phyloP scores from a whole-genome alignment of 345 rosid species.

The Citrus sp. region DNA sequence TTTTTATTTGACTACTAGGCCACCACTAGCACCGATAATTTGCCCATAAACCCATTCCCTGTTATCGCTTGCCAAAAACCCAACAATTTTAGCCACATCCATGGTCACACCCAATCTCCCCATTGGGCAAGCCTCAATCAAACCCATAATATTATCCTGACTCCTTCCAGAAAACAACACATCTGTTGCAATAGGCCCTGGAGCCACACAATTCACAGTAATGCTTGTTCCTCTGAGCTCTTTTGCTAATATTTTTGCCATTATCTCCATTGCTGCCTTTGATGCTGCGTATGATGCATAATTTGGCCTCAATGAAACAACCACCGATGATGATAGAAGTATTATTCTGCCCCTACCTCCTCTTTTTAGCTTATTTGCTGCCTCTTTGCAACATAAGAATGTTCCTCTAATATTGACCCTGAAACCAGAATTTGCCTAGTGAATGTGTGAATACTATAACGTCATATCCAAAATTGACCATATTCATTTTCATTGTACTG shows the following conservation, averaged over 20 bases:
- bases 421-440: not conserved
- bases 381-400: slow-evolving; percentile 43
- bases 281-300: slow-evolving; percentile 35
- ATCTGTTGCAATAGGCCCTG: slow-evolving; percentile 42
- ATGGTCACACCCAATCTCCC: slow-evolving; percentile 32
- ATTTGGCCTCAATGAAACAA: slow-evolving; percentile 26
- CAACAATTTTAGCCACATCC: slow-evolving; percentile 41
- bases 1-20: not conserved
- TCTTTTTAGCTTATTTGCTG: slow-evolving; percentile 28
- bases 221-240: slow-evolving; percentile 40
- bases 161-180: slow-evolving; percentile 38
- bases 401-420: slow-evolving; percentile 39
- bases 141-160: slow-evolving; percentile 27
- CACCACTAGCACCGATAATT: slow-evolving; percentile 35
- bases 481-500: too few relatives aligned
- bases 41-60: slow-evolving; percentile 46
- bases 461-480: not conserved
- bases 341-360: slow-evolving; percentile 40
- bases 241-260: slow-evolving; percentile 48
- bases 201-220: slow-evolving; percentile 45
- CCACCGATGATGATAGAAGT: slow-evolving; percentile 30
- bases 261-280: slow-evolving; percentile 43
- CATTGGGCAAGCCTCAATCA: slow-evolving; percentile 27
- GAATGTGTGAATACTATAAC: not conserved
- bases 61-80: slow-evolving; percentile 49